Evolutionary conservation across 2,329 filamentous ascomycete genomes (phyloP).

Genomic region (Cryphonectria carpinicola): DNA sequence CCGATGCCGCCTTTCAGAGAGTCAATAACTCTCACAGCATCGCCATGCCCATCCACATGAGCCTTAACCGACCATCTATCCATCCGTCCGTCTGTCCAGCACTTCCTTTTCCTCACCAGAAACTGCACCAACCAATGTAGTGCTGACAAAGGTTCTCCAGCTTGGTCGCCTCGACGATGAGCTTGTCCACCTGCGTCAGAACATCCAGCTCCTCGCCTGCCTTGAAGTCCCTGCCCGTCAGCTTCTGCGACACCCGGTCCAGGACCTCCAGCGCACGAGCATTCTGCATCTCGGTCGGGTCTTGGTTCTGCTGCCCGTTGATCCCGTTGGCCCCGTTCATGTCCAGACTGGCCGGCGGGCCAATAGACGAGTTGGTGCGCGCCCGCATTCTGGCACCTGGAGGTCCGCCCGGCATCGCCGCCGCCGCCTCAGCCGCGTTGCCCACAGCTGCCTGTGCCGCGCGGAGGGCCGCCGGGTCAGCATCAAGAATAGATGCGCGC

Average conservation of each 20-base stretch:
- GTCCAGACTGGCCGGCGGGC: slow-evolving; percentile 38
- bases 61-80: background rate
- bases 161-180: slow-evolving; percentile 94
- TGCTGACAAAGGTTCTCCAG: slow-evolving; percentile 98
- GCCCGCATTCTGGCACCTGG: slow-evolving; percentile 56
- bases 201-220: slow-evolving; percentile 81
- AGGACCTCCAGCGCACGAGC: slow-evolving; percentile 90
- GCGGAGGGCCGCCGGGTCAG: slow-evolving; percentile 62
- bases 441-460: slow-evolving; percentile 45
- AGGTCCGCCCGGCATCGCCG: slow-evolving; percentile 49
- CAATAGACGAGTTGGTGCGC: slow-evolving; percentile 62
- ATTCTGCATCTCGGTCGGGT: slow-evolving; percentile 81
- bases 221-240: slow-evolving; percentile 93
- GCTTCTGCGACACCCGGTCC: slow-evolving; percentile 89
- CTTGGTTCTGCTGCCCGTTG: slow-evolving; percentile 39
- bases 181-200: slow-evolving; percentile 87
- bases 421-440: slow-evolving; percentile 34
- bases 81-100: background rate
- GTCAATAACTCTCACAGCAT: background rate
- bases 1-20: background rate
- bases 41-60: background rate
- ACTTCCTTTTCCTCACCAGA: slow-evolving; percentile 67
- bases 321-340: slow-evolving; percentile 43
- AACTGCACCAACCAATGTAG: slow-evolving; percentile 98
- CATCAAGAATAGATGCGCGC: slow-evolving; percentile 71